A percentile compares a stretch with the other conserved stretches of the same genome.
Evolutionary conservation across 352 stramenopile species (phyloP).

Genomic region (Phytopythium kandeliae): DNA sequence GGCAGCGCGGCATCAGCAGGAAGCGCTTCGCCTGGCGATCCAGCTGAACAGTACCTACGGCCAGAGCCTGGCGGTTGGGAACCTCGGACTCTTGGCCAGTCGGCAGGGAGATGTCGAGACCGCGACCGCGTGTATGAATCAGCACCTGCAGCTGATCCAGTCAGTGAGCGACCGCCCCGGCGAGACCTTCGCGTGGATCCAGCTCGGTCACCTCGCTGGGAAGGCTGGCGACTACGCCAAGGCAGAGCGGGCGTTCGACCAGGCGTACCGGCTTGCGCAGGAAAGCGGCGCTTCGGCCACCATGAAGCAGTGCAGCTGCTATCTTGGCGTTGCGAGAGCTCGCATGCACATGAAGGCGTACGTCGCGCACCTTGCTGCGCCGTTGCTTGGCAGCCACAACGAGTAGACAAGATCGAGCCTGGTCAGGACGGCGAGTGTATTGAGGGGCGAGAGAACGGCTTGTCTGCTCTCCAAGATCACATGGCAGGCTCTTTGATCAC

Average conservation of each 20-base stretch:
- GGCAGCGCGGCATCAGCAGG: conserved; percentile 80
- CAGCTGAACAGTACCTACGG: conserved; percentile 79
- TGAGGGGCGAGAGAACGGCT: background rate
- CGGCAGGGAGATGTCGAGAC: conserved; percentile 79
- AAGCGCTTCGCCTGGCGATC: conserved; percentile 82
- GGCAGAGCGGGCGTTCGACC: conserved; percentile 69
- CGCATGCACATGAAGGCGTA: conserved; percentile 64
- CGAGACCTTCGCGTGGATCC: conserved; percentile 84
- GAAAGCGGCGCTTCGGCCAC: conserved; percentile 56
- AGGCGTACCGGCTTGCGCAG: conserved; percentile 71
- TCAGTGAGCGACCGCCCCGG: conserved; percentile 68
- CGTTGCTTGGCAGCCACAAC: conserved; percentile 9
- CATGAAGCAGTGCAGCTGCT: conserved; percentile 79
- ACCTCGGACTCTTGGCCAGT: conserved; percentile 80
- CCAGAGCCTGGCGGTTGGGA: conserved; percentile 84
- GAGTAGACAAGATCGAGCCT: background rate
- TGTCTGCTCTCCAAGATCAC: background rate
- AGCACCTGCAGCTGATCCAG: conserved; percentile 88
- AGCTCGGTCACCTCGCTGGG: conserved; percentile 73
- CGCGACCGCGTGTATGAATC: conserved; percentile 81
- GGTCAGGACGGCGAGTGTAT: conserved; percentile 1
- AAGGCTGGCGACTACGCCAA: conserved; percentile 50
- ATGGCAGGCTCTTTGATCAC: conserved; percentile 44
- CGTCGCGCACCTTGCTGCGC: conserved; percentile 35
- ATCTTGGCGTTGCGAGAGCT: conserved; percentile 64